Evolutionary conservation across 495 filamentous ascomycete species (phyloP).

Genomic region (Aspergillus haitiensis): DNA sequence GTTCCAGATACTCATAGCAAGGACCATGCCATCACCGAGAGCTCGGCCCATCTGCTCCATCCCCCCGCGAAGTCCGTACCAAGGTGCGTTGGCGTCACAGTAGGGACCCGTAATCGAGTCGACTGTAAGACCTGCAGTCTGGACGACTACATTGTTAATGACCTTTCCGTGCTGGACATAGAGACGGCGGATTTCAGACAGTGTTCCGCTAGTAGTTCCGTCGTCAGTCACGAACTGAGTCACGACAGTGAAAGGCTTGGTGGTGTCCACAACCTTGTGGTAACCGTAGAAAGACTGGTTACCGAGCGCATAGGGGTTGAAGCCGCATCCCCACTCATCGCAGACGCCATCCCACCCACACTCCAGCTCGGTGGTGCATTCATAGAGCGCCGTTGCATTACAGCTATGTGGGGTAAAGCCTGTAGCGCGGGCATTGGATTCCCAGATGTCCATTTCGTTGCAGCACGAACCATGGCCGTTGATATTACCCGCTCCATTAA

Average conservation of each 20-base stretch:
- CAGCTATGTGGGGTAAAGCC: slow-evolving; percentile 60
- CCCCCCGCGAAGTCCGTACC: slow-evolving; percentile 28
- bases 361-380: slow-evolving; percentile 48
- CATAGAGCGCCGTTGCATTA: slow-evolving; percentile 35
- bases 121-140: slow-evolving; percentile 12
- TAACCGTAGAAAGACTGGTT: slow-evolving; percentile 57
- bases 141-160: slow-evolving; percentile 41
- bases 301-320: slow-evolving; percentile 62
- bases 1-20: slow-evolving; percentile 65
- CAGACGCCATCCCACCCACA: slow-evolving; percentile 55
- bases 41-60: slow-evolving; percentile 34
- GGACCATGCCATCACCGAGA: slow-evolving; percentile 61
- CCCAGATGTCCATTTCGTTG: slow-evolving; percentile 65
- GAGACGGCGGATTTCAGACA: slow-evolving; percentile 58
- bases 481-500: slow-evolving; percentile 59
- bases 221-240: slow-evolving; percentile 64
- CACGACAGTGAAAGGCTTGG: slow-evolving; percentile 62
- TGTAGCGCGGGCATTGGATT: slow-evolving; percentile 60
- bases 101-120: slow-evolving; percentile 31
- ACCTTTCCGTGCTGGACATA: slow-evolving; percentile 63
- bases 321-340: slow-evolving; percentile 64
- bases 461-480: slow-evolving; percentile 54
- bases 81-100: slow-evolving; percentile 21
- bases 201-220: slow-evolving; percentile 39
- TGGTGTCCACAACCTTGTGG: slow-evolving; percentile 56